These are phyloP conservation scores for Trichoderma lentiforme DNA, from an alignment of 2,329 filamentous ascomycete species.

Conservation along the genomic window DNA sequence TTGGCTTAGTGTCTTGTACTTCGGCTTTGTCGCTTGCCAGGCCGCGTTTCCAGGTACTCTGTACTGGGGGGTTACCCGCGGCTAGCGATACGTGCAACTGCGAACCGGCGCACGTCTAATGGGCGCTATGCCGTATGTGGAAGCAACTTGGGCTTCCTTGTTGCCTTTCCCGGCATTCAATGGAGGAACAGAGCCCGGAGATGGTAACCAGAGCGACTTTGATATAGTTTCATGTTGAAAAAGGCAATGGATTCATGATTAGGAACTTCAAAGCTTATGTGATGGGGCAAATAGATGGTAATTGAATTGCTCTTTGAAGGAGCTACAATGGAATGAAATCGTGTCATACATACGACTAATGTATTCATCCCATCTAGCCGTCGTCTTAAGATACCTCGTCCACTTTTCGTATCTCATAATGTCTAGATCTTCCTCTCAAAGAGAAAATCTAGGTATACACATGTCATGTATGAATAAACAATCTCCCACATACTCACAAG, in stretches of 20 bases:
- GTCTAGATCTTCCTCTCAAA: background rate
- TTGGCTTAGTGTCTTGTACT: background rate
- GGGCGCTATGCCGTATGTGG: conserved; percentile 12
- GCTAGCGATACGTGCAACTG: background rate
- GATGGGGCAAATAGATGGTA: background rate
- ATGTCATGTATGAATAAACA: background rate
- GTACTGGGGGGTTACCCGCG: background rate
- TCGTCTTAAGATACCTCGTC: background rate
- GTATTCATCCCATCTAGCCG: background rate
- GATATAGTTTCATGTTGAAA: background rate
- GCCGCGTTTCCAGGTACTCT: background rate
- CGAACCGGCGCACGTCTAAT: conserved; percentile 8
- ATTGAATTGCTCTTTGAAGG: background rate
- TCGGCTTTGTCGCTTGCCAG: no score
- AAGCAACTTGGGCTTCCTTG: background rate
- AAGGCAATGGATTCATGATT: background rate
- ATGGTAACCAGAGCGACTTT: background rate
- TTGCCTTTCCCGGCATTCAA: conserved; percentile 8
- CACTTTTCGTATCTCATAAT: background rate
- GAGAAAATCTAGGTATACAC: background rate
- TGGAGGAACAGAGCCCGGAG: background rate
- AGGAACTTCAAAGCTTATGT: background rate
- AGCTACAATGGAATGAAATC: background rate
- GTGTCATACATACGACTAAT: background rate
- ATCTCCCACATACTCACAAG: conserved; percentile 32